These are phyloP conservation scores for Penicillium longicatenatum DNA, from an alignment of 495 filamentous ascomycete species.

Conservation along the genomic window DNA sequence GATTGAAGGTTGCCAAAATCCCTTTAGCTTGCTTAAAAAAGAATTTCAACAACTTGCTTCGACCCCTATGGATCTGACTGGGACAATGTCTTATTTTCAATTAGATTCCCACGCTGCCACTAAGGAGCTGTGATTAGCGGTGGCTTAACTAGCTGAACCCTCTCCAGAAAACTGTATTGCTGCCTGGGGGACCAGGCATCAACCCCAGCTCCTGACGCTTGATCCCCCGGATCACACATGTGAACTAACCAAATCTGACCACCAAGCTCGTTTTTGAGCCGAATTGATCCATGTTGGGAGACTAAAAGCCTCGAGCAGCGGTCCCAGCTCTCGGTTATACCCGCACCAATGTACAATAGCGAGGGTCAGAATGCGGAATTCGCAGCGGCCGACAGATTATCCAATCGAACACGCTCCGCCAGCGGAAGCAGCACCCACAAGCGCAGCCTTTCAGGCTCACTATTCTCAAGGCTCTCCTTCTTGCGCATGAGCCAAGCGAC, in stretches of 20 bases:
- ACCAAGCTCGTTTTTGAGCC: not conserved
- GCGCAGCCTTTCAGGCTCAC: constrained; percentile 65
- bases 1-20: constrained; percentile 12
- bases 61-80: not conserved
- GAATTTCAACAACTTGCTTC: constrained; percentile 7
- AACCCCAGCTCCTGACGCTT: constrained; percentile 10
- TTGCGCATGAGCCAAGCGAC: constrained; percentile 53
- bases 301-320: constrained; percentile 30
- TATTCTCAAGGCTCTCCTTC: constrained; percentile 55
- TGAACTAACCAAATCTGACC: not conserved
- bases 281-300: constrained; percentile 15
- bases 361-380: constrained; percentile 29
- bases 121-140: not conserved
- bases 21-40: constrained; percentile 10
- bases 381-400: constrained; percentile 29
- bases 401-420: constrained; percentile 40
- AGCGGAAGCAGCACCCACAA: constrained; percentile 56
- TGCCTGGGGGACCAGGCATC: constrained; percentile 16
- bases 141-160: not conserved
- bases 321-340: constrained; percentile 16
- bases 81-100: not conserved
- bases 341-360: constrained; percentile 45
- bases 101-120: not conserved
- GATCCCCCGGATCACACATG: constrained; percentile 5
- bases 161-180: not conserved